phyloP scores from a whole-genome alignment of 768 basidiomycete genomes.

The Calvatia gigantea region DNA sequence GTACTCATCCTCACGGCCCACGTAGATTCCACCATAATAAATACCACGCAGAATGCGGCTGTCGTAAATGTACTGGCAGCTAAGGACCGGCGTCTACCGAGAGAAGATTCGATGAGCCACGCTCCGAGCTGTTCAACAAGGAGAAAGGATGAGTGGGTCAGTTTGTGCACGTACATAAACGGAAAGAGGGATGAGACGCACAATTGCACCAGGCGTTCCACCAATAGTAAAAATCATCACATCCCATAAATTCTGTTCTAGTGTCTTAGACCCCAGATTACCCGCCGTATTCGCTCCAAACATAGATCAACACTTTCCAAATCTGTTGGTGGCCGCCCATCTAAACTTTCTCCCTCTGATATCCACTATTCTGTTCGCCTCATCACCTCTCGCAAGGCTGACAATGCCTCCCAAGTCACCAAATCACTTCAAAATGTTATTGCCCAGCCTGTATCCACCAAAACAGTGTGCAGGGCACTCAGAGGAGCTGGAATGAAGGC shows the following conservation, averaged over 20 bases:
- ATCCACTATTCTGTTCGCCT: too few relatives aligned
- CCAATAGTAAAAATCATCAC: conserved; percentile 84
- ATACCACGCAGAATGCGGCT: conserved; percentile 67
- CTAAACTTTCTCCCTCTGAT: conserved; percentile 17
- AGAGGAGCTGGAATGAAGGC: too few relatives aligned
- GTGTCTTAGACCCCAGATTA: conserved; percentile 31
- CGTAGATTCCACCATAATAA: conserved; percentile 55
- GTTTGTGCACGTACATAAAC: background rate
- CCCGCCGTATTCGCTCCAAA: conserved; percentile 13
- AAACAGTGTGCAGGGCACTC: too few relatives aligned
- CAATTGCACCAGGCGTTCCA: conserved; percentile 81
- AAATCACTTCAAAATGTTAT: too few relatives aligned
- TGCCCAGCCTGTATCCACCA: too few relatives aligned
- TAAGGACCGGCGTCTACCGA: conserved; percentile 72
- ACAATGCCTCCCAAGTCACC: too few relatives aligned
- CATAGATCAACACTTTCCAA: too few relatives aligned
- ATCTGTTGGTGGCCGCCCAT: too few relatives aligned
- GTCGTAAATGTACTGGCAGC: conserved; percentile 75
- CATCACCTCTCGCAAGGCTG: too few relatives aligned
- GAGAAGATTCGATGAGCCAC: conserved; percentile 64
- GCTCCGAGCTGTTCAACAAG: conserved; percentile 65
- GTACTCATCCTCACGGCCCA: conserved; percentile 64
- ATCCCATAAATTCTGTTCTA: conserved; percentile 74
- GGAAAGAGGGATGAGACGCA: conserved; percentile 32
- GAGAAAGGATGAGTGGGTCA: background rate